Conservation (phyloP, 129 eudicot genomes). For the Helianthus tuberosus region DNA sequence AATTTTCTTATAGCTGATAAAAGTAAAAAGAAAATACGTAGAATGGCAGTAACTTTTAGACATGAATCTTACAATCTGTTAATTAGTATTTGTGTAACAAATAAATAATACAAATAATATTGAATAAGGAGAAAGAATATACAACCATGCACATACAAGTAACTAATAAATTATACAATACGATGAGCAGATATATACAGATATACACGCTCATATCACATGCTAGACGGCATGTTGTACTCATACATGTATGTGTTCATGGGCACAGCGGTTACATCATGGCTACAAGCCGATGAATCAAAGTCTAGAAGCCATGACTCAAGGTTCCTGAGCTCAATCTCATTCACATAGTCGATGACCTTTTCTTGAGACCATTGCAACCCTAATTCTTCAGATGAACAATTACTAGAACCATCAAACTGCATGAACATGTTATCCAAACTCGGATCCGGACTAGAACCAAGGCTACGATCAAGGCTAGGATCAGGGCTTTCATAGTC, state of each 20-base stretch:
- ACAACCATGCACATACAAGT: constrained; percentile 13
- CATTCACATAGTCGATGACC: constrained; percentile 18
- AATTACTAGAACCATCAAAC: constrained; percentile 29
- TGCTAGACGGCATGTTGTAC: constrained; percentile 23
- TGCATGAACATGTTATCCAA: constrained; percentile 15
- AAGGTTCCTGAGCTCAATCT: constrained; percentile 30
- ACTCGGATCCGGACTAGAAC: constrained; percentile 21
- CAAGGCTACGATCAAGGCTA: too few species aligned
- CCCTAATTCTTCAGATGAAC: constrained; percentile 30
- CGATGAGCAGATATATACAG: constrained; percentile 13
- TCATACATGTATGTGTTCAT: constrained; percentile 24
- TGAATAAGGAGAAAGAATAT: constrained; percentile 17
- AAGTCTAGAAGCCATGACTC: constrained; percentile 46
- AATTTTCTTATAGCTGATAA: neutral
- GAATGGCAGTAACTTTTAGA: neutral
- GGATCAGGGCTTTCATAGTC: constrained; percentile 5
- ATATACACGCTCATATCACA: constrained; percentile 22
- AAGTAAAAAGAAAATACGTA: neutral
- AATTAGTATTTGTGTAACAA: neutral
- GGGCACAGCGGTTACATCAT: constrained; percentile 27
- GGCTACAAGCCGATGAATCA: constrained; percentile 23
- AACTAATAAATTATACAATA: constrained; percentile 29
- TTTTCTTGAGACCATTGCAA: constrained; percentile 29
- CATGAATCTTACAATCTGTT: neutral
- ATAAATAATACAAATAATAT: constrained; percentile 21